A percentile compares a stretch with the other conserved stretches of the same genome.
phyloP scores from a whole-genome alignment of 2,329 filamentous ascomycete genomes.

The Aureobasidium melanogenum region DNA sequence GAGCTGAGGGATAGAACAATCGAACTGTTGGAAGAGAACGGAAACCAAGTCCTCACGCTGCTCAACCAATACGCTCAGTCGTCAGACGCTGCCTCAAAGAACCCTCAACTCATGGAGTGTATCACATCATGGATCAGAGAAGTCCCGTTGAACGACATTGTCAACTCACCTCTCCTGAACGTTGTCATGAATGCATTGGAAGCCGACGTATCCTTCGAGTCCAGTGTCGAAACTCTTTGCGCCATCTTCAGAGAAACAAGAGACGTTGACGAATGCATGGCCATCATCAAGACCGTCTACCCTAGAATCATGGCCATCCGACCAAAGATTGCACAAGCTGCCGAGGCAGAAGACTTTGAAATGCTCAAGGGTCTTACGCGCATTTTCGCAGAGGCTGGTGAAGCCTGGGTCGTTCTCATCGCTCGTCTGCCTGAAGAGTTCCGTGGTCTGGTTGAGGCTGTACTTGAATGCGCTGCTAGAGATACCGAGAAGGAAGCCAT shows the following conservation, averaged over 20 bases:
- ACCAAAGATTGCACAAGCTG: slow-evolving; percentile 65
- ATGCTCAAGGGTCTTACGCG: slow-evolving; percentile 81
- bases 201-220: slow-evolving; percentile 68
- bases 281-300: slow-evolving; percentile 73
- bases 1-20: slow-evolving; percentile 77
- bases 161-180: slow-evolving; percentile 76
- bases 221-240: slow-evolving; percentile 86
- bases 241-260: slow-evolving; percentile 84
- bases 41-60: slow-evolving; percentile 74
- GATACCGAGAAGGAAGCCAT: slow-evolving; percentile 89
- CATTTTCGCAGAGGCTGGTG: slow-evolving; percentile 85
- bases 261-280: slow-evolving; percentile 84
- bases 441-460: slow-evolving; percentile 73
- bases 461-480: slow-evolving; percentile 82
- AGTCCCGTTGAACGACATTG: slow-evolving; percentile 73
- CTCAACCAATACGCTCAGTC: slow-evolving; percentile 87
- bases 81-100: slow-evolving; percentile 74
- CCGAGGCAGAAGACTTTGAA: slow-evolving; percentile 74
- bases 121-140: slow-evolving; percentile 96
- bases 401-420: slow-evolving; percentile 88
- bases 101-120: slow-evolving; percentile 86
- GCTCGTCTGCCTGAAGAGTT: slow-evolving; percentile 77
- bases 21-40: slow-evolving; percentile 86
- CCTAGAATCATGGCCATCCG: slow-evolving; percentile 69
- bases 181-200: slow-evolving; percentile 70